Conservation (phyloP, 2,329 filamentous ascomycete species). For the Ophiocordyceps sinensis region DNA sequence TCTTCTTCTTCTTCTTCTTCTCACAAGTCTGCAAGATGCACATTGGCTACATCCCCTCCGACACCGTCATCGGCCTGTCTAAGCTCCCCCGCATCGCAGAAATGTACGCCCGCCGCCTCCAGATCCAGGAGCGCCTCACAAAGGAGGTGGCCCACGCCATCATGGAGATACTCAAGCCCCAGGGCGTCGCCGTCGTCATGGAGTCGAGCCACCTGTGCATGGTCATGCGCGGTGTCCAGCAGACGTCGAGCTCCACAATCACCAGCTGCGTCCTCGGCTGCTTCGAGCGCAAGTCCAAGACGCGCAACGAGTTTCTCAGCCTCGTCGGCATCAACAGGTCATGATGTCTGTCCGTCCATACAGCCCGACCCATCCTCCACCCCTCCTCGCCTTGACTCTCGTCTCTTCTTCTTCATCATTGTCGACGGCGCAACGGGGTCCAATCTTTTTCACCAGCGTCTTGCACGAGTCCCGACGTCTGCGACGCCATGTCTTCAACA, state of each 20-base stretch:
- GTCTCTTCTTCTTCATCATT: neutral
- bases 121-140: conserved; percentile 92
- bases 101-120: conserved; percentile 85
- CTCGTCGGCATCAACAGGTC: conserved; percentile 47
- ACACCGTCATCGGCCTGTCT: conserved; percentile 85
- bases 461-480: too few relatives aligned
- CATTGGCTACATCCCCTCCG: conserved; percentile 90
- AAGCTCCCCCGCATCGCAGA: conserved; percentile 93
- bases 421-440: neutral
- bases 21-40: conserved; percentile 56
- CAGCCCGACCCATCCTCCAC: too few relatives aligned
- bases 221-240: conserved; percentile 97
- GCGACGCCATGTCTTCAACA: too few relatives aligned
- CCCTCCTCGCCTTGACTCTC: too few relatives aligned
- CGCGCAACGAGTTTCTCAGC: conserved; percentile 87
- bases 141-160: conserved; percentile 93
- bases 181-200: conserved; percentile 94
- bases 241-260: conserved; percentile 73
- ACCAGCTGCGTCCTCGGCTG: conserved; percentile 97
- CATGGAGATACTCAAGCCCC: conserved; percentile 81
- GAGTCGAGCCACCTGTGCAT: conserved; percentile 95
- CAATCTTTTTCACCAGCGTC: neutral
- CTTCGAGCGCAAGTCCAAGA: conserved; percentile 86
- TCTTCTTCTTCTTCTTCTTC: neutral
- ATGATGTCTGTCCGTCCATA: neutral